phyloP scores from a whole-genome alignment of 1,284 basidiomycete species.

The Heterobasidion annosum region DNA sequence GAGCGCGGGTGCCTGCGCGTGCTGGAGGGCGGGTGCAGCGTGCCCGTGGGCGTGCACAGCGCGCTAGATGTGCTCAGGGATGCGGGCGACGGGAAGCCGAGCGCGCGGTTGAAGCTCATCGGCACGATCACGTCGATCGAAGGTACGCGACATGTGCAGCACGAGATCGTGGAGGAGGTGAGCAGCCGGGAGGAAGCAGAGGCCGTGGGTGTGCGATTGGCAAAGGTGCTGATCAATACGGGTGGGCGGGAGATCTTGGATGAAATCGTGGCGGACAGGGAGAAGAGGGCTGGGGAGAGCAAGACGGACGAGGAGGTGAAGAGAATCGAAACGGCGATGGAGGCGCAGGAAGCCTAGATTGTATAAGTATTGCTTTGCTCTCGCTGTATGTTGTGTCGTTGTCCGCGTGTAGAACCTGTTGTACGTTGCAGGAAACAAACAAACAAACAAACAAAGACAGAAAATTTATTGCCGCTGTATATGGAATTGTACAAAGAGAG shows the following conservation, averaged over 20 bases:
- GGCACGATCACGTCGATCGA: conserved; percentile 78
- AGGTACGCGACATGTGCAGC: conserved; percentile 63
- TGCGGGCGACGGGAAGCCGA: conserved; percentile 15
- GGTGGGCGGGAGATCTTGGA: conserved; percentile 77
- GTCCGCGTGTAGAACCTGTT: background rate
- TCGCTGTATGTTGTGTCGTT: background rate
- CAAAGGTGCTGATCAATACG: conserved; percentile 47
- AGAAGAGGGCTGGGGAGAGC: conserved; percentile 40
- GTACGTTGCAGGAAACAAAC: background rate
- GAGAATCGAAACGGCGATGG: conserved; percentile 11
- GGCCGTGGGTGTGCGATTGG: conserved; percentile 58
- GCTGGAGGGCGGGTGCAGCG: conserved; percentile 94
- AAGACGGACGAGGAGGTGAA: conserved; percentile 16
- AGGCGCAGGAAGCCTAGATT: background rate
- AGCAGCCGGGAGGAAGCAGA: conserved; percentile 54
- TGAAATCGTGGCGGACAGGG: conserved; percentile 66
- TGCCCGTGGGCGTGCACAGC: conserved; percentile 87
- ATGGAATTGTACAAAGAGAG: background rate
- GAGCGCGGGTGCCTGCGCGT: conserved; percentile 85
- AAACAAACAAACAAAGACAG: too few species aligned
- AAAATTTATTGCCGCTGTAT: too few species aligned
- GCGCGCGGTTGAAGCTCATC: conserved; percentile 48
- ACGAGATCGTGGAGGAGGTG: conserved; percentile 50
- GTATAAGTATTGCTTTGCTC: background rate
- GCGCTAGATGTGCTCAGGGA: conserved; percentile 26